phyloP scores from a whole-genome alignment of 2,329 filamentous ascomycete species.

The Clathrospora elynae region DNA sequence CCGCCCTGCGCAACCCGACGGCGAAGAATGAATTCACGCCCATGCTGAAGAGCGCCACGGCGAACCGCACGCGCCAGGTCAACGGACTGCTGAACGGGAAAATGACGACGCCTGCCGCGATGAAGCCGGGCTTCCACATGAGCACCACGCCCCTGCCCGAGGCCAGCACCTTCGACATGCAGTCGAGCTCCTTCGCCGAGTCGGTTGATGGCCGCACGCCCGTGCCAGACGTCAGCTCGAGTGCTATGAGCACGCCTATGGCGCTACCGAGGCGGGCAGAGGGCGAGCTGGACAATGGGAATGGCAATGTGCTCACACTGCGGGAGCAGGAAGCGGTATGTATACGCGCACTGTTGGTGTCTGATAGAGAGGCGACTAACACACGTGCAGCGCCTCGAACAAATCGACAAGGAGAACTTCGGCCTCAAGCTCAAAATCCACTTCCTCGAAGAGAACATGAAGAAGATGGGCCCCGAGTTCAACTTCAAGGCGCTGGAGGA shows the following conservation, averaged over 20 bases:
- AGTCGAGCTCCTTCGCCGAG: conserved; percentile 58
- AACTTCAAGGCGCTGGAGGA: conserved; percentile 88
- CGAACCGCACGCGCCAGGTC: conserved; percentile 62
- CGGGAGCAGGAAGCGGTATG: conserved; percentile 89
- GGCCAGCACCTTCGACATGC: conserved; percentile 64
- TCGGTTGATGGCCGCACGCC: conserved; percentile 69
- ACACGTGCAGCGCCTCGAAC: conserved; percentile 71
- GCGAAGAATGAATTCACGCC: conserved; percentile 86
- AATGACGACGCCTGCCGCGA: conserved; percentile 67
- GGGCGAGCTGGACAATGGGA: conserved; percentile 70
- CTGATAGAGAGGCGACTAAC: conserved; percentile 3
- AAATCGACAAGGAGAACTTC: conserved; percentile 98
- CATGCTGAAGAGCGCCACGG: conserved; percentile 80
- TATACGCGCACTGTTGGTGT: conserved; percentile 6
- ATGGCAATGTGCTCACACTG: conserved; percentile 89
- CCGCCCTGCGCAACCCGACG: conserved; percentile 58
- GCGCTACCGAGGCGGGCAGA: conserved; percentile 69
- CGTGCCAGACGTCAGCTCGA: conserved; percentile 78
- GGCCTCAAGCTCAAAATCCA: conserved; percentile 70
- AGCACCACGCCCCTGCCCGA: conserved; percentile 78
- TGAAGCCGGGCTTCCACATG: conserved; percentile 66
- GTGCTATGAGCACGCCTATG: conserved; percentile 79
- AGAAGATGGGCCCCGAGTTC: conserved; percentile 85
- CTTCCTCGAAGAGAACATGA: conserved; percentile 88
- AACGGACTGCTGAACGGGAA: conserved; percentile 47